A percentile compares a stretch with the other conserved stretches of the same genome.
These are phyloP conservation scores for Parascedosporium putredinis DNA, from an alignment of 2,329 filamentous ascomycete species.

Conservation along the genomic window DNA sequence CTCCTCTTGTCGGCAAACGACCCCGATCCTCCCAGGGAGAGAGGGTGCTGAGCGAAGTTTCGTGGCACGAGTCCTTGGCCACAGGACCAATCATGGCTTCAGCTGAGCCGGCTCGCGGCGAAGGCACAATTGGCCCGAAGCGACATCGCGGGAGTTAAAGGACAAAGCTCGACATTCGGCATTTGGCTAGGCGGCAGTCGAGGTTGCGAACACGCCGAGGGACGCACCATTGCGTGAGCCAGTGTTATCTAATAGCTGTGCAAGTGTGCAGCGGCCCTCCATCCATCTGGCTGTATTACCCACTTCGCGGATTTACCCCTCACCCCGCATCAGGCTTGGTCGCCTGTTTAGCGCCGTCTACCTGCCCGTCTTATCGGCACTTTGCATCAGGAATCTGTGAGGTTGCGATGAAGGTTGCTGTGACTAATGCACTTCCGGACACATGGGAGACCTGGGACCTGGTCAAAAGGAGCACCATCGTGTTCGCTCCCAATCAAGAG, in stretches of 20 bases:
- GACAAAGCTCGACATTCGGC: conserved; percentile 3
- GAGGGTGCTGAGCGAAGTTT: background rate
- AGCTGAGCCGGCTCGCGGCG: background rate
- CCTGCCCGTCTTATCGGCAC: background rate
- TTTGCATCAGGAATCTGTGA: background rate
- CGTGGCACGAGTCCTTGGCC: background rate
- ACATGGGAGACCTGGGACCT: background rate
- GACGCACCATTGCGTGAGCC: background rate
- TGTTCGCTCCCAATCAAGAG: no score
- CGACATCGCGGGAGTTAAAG: background rate
- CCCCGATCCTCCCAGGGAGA: background rate
- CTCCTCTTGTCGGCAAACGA: background rate
- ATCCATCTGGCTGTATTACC: background rate
- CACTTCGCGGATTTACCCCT: conserved; percentile 2
- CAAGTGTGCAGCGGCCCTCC: background rate
- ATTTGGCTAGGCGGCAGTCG: background rate
- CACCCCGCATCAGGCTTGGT: background rate
- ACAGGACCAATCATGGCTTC: background rate
- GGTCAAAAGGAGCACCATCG: background rate
- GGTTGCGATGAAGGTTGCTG: background rate
- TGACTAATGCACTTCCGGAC: background rate
- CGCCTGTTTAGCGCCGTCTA: background rate
- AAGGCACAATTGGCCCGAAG: background rate
- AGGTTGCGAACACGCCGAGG: background rate
- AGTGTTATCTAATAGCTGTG: background rate